Evolutionary conservation across 2,329 filamentous ascomycete species (phyloP), one percentile per base, ranked within the genome.

Genomic region (Ophiocordyceps camponoti-rufipedis): DNA sequence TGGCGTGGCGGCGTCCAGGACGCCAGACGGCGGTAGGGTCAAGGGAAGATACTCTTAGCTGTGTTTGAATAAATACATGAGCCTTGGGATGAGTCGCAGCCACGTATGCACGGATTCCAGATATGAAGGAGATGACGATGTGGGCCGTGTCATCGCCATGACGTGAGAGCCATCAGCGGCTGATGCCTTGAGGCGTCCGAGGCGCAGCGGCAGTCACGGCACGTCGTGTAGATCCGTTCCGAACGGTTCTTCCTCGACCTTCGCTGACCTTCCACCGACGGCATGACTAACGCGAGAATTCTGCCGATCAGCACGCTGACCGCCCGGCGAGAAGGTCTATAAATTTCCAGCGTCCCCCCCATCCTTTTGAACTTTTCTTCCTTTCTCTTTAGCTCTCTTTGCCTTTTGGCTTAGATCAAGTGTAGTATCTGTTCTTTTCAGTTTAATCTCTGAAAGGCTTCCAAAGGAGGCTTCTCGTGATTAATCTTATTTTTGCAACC

Each of bases 371-470:
- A 48, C 44, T 54, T 52, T 49, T 53, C 50, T 59, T 55, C 48
- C 54, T 54, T 60, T 61, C 54, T 60, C 60, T 50, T 59, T 56
- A 65, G 62, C 62, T 64, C 62, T 64, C 62, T 64, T 64, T 64
- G 62, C 61, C 68, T 69, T 71, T 72, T 76, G 72, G 77, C 77
- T 84, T 83, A 85, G 82, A 86, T 86, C 82, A 86, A 85, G 80
- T 86, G 80, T 85, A 86, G 82, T 86, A 86, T 85, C 81, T 85
- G 82, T 87, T 88, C 82, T 87, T 86, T 83, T 85, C 80, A 88
- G 83, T 86, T 87, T 88, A 87, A 87, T 86, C 80, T 82, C 82
- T 88, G 82, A 82, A 84, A 86, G 74, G 72, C 71, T 70, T 71
- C 78, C 75, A 83, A 12, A 68, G 71, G 77, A 70, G 69, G 69